phyloP scores from a whole-genome alignment of 306 rosid species.

The Inga laurina region DNA sequence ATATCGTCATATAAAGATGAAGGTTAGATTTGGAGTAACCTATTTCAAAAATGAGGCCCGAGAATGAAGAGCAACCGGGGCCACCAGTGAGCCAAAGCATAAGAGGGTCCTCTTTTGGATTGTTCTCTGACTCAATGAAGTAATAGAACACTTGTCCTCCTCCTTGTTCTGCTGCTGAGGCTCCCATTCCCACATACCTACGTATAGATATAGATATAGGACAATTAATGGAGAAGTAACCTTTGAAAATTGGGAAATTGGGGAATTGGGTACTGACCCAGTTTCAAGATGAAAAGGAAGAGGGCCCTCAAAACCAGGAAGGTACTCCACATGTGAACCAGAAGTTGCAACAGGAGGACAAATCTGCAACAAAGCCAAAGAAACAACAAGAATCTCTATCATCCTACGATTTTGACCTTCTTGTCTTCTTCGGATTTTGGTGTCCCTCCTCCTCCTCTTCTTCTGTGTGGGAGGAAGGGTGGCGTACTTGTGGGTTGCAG shows the following conservation, averaged over 20 bases:
- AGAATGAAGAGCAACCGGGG: not conserved
- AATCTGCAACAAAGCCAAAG: not conserved
- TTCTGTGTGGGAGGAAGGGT: too few relatives aligned
- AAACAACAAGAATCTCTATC: not conserved
- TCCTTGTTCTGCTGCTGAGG: not conserved
- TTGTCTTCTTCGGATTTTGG: not conserved
- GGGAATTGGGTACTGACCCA: not conserved
- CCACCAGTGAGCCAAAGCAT: slow-evolving; percentile 4
- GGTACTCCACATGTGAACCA: not conserved
- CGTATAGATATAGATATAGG: not conserved
- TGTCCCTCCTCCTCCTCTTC: too few relatives aligned
- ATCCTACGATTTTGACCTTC: not conserved
- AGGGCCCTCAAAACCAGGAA: not conserved
- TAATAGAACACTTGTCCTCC: not conserved
- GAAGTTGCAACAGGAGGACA: not conserved
- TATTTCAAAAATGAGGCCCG: not conserved
- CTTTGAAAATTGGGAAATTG: not conserved
- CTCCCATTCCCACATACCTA: not conserved
- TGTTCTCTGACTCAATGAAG: not conserved
- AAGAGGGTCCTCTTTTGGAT: not conserved
- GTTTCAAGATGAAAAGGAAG: not conserved
- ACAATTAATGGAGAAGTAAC: too few relatives aligned
- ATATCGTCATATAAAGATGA: too few relatives aligned
- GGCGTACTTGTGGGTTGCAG: too few relatives aligned
- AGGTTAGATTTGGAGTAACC: not conserved